Evolutionary conservation across 768 basidiomycete species (phyloP), one percentile per base, ranked within the genome.

Genomic region (Pleurotus djamor): DNA sequence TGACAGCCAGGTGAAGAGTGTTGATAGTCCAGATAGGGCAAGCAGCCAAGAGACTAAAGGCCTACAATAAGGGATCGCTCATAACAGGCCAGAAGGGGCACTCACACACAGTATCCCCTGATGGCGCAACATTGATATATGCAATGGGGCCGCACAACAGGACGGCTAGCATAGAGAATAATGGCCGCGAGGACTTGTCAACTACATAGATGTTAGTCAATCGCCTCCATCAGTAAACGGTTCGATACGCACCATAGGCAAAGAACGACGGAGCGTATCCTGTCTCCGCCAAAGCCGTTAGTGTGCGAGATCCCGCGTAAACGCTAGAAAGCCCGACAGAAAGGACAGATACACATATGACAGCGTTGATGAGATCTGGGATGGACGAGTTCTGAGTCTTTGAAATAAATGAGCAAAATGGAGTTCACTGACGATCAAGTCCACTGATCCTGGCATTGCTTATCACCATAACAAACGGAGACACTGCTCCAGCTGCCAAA

Each of bases 191-290:
- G 8, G 78, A 78, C 61, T 80, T 80, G 67, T 79, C 78, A 61
- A 80, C 76, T 73, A 49, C 12, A 17, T 5, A 9, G 16, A 16
- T 37, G 51, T 17, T 49, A 38, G 8, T 45, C 33, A 43, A 36
- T 10, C 12, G 21, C 9, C 14, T 28, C 12, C 38, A 14, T 9
- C 16, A 3, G 7, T 16, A 13, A 32, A 10, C 10, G n/a, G 3
- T 37, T 6, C 38, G 9, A 37, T 10, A 49, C 61, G 12, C 52
- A 72, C 71, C 72, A 65, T 78, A 80, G 28, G 71, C 51, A 58
- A 80, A 78, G 52, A 77, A 61, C 48, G 65, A 74, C n/a, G 79
- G 79, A 0, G 79, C 77, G 55, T 77, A 80, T 9, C 79, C 79
- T 10, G 77, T 79, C 63, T 80, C 78, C 16, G 76, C 77, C 43